Conservation (phyloP, 495 filamentous ascomycete genomes). For the Aspergillus panamensis region DNA sequence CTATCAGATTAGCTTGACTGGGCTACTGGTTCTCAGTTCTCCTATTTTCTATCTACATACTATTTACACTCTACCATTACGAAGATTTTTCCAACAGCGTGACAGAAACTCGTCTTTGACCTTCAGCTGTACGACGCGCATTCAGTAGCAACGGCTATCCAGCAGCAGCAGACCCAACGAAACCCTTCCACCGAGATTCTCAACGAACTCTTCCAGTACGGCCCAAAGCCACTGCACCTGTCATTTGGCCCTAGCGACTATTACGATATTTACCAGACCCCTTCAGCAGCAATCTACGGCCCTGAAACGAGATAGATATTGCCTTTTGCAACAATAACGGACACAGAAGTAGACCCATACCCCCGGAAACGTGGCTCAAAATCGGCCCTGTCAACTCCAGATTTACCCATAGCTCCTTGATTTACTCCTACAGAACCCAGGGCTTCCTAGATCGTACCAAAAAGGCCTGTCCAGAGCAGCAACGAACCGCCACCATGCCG, state of each 20-base stretch:
- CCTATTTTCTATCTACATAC: slow-evolving; percentile 18
- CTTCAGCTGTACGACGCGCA: slow-evolving; percentile 13
- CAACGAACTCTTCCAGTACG: no score
- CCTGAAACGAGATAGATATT: background rate
- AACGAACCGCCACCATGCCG: slow-evolving; percentile 28
- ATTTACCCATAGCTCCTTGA: background rate
- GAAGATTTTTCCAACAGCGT: slow-evolving; percentile 6
- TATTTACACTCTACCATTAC: slow-evolving; percentile 14
- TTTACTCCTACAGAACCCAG: background rate
- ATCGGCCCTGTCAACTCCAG: background rate
- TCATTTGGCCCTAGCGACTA: slow-evolving; percentile 11
- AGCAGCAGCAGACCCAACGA: background rate
- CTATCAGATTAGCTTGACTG: slow-evolving; percentile 6
- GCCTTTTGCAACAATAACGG: slow-evolving; percentile 4
- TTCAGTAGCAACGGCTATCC: slow-evolving; percentile 15
- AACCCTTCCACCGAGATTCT: background rate
- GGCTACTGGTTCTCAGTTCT: background rate
- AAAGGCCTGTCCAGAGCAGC: slow-evolving; percentile 25
- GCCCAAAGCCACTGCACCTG: slow-evolving; percentile 19
- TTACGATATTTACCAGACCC: background rate
- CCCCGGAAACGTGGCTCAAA: background rate
- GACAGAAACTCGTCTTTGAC: slow-evolving; percentile 4
- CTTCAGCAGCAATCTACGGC: background rate
- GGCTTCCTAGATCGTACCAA: background rate
- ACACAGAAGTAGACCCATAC: slow-evolving; percentile 12